Percentiles rank a stretch among this genome's conserved stretches.
phyloP scores from a whole-genome alignment of 2,329 filamentous ascomycete genomes.

The Magnaporthiopsis incrustans region DNA sequence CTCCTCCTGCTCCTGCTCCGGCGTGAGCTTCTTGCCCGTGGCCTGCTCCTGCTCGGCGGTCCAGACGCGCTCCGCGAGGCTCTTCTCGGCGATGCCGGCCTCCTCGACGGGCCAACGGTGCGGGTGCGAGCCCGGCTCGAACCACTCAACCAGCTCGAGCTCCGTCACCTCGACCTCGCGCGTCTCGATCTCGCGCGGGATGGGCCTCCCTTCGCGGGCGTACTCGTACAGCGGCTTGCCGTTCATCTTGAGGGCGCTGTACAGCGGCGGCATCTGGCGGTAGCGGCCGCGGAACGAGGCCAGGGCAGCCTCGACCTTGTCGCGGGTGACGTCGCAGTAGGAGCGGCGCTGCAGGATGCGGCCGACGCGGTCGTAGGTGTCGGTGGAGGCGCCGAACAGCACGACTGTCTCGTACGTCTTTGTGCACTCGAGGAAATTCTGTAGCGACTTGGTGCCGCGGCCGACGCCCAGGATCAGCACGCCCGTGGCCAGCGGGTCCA shows the following conservation, averaged over 20 bases:
- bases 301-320: conserved; percentile 70
- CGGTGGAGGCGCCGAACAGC: conserved; percentile 85
- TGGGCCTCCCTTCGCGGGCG: conserved; percentile 77
- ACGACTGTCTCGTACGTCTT: conserved; percentile 90
- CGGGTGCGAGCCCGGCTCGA: conserved; percentile 70
- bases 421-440: conserved; percentile 74
- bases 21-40: conserved; percentile 38
- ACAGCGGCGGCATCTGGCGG: conserved; percentile 85
- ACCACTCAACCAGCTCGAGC: conserved; percentile 77
- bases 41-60: conserved; percentile 51
- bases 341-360: conserved; percentile 69
- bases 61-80: conserved; percentile 66
- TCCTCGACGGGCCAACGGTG: conserved; percentile 75
- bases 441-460: conserved; percentile 74
- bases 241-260: conserved; percentile 85
- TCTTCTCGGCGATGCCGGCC: conserved; percentile 66
- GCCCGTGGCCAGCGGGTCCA: conserved; percentile 89
- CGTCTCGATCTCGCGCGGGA: conserved; percentile 77
- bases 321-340: conserved; percentile 74
- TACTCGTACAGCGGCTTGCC: conserved; percentile 96
- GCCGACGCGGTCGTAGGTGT: conserved; percentile 82
- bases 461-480: conserved; percentile 86
- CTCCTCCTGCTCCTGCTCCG: conserved; percentile 48
- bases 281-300: conserved; percentile 71
- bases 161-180: conserved; percentile 70